phyloP scores from a whole-genome alignment of 345 rosid species.

The Physaria fendleri region DNA sequence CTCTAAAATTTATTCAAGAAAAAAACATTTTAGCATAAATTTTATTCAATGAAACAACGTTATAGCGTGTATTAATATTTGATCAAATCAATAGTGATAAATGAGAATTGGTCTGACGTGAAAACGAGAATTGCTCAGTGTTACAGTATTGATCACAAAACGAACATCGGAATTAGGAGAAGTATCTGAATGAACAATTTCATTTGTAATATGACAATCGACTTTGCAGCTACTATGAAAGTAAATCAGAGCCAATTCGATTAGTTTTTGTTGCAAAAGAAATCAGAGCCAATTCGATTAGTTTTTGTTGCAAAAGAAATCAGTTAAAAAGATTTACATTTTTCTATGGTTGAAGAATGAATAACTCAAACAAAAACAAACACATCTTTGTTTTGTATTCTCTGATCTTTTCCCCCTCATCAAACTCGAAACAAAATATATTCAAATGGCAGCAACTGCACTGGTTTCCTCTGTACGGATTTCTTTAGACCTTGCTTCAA shows the following conservation, averaged over 20 bases:
- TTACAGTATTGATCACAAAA: too few relatives aligned
- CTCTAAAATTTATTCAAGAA: too few relatives aligned
- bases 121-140: neutral
- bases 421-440: too few relatives aligned
- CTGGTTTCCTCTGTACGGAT: too few relatives aligned
- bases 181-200: neutral
- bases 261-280: neutral
- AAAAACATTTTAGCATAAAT: too few relatives aligned
- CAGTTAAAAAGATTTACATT: neutral
- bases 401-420: neutral
- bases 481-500: too few relatives aligned
- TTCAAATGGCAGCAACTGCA: too few relatives aligned
- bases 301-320: neutral
- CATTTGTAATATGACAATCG: neutral
- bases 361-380: conserved; percentile 5
- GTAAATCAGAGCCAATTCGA: neutral
- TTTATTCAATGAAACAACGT: too few relatives aligned
- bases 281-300: neutral
- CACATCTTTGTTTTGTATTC: conserved; percentile 11
- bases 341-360: neutral
- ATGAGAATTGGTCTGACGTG: neutral
- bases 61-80: neutral
- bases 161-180: neutral
- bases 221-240: neutral
- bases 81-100: neutral